These are phyloP conservation scores for Elaeis oleifera DNA, from an alignment of 202 grass and related monocot species.

Conservation along the genomic window DNA sequence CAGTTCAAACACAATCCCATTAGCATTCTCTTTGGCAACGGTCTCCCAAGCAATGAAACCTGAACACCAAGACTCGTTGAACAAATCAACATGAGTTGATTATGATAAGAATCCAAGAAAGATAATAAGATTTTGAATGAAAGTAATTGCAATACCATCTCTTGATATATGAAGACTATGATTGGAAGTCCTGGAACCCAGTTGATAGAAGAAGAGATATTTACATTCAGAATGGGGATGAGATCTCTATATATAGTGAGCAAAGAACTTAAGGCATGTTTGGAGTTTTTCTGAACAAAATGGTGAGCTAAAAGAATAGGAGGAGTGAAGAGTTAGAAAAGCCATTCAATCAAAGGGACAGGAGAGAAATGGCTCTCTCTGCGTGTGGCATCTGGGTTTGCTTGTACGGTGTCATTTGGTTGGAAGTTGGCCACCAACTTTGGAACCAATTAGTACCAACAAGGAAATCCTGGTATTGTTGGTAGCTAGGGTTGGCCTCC, in stretches of 20 bases:
- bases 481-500: slow-evolving; percentile 6
- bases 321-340: slow-evolving; percentile 1
- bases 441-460: slow-evolving; percentile 14
- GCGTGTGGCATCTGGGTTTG: background rate
- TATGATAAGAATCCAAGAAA: no score
- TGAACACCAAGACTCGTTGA: no score
- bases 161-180: slow-evolving; percentile 5
- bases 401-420: slow-evolving; percentile 5
- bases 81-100: no score
- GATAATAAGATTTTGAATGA: background rate
- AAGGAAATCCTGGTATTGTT: slow-evolving; percentile 5
- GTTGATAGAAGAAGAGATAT: slow-evolving; percentile 3
- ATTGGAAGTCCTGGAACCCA: slow-evolving; percentile 17
- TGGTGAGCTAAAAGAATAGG: background rate
- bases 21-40: background rate
- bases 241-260: background rate
- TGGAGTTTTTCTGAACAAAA: no score
- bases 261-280: background rate
- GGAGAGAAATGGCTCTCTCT: background rate
- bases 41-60: no score
- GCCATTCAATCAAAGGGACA: background rate
- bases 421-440: slow-evolving; percentile 8
- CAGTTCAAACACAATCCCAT: slow-evolving; percentile 20
- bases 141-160: slow-evolving; percentile 25
- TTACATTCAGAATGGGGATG: background rate